Evolutionary conservation across 164 flowering plant species (phyloP), one percentile per base, ranked within the genome.

Genomic region (Annona cherimola): DNA sequence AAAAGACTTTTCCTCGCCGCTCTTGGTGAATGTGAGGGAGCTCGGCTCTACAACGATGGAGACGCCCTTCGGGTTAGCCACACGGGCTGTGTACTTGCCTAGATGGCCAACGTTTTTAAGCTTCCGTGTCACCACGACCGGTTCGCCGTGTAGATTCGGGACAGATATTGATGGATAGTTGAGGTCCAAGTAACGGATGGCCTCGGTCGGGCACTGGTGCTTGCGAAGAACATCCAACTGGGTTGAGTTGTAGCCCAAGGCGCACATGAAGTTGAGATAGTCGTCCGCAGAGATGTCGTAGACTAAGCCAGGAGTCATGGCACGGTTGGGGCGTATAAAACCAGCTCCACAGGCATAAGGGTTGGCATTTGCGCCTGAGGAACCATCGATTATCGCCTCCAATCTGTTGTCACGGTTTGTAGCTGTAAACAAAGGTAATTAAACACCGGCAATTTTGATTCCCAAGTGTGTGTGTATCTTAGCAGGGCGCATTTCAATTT

Each of bases 61-160:
- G 4, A 89, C 71, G 18, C 90, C 93, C 0, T 5, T 1, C 0
- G 96, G 95, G 3, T 68, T 59, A 18, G 42, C 70, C 4, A 89
- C 73, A 4, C 63, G 61, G 0, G 76, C 88, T 0, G 0, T 69
- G 64, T 93, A 93, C 1, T 81, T 84, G 3, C 84, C 83, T 0
- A 90, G 91, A 0, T 76, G 0, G 1, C 97, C 98, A 0, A 93
- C 98, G 70, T 93, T 90, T 78, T 78, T 91, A 0, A 90, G 74
- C 7, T 41, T 90, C 64, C 98, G 77, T 3, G 75, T 73, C 1
- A 81, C 63, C 0, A 74, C 64, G 16, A 63, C 61, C 42, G 63
- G 11, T 2, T 59, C 54, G 35, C 35, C 35, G n/a, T 20, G 43
- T 9, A 80, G 72, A 26, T 19, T 54, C 12, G 74, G 75, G 60